Base-by-base conservation (phyloP, 2,329 filamentous ascomycete species). In the Fusarium citri region DNA sequence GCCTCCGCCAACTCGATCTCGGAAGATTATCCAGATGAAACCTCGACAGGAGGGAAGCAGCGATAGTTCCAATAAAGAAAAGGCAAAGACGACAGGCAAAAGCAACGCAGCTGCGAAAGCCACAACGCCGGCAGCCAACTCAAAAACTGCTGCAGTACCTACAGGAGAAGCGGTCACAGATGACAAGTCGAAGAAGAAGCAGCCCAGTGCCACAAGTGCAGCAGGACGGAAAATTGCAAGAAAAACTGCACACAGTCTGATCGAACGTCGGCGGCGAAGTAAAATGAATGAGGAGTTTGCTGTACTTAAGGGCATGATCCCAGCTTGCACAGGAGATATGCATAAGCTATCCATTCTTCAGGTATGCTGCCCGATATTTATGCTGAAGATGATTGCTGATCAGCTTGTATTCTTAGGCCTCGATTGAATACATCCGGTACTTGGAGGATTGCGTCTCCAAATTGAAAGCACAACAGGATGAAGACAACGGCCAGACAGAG, bases 271-370 rank as follows among this genome's bases (percentile, higher is more conserved):
- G 61, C 85, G 96, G 74, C 86, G 96, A 67, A 97, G 93, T 15
- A 99, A 98, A 84, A 99, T 98, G 95, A 98, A 99, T 74, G 95
- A 98, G 79, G 96, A 98, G 81, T 98, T 98, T 82, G 92, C 90
- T 3, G 92, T 97, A 18, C 83, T 98, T 71, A 98, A 98, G 82
- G 88, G 91, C 74, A 94, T 99, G 92, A 97, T 98, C 60, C 96
- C 96, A 1, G 95, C 96, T 4, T 98, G 96, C 79, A 89, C 88
- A n/a, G 94, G 94, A 9, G 95, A 98, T 76, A 98, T 98, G 96
- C 96, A 98, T 80, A 99, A 99, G 81, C 83, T 98, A 60, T 94
- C 94, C 18, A 98, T 98, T 73, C 82, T 98, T 53, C 94, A 98
- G 88, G 94, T 97, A 79, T 69, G 86, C 79, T 26, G 8, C 12